Evolutionary conservation across 2,329 filamentous ascomycete species (phyloP), one percentile per base, ranked within the genome.

Genomic region (Botrytis fabae): DNA sequence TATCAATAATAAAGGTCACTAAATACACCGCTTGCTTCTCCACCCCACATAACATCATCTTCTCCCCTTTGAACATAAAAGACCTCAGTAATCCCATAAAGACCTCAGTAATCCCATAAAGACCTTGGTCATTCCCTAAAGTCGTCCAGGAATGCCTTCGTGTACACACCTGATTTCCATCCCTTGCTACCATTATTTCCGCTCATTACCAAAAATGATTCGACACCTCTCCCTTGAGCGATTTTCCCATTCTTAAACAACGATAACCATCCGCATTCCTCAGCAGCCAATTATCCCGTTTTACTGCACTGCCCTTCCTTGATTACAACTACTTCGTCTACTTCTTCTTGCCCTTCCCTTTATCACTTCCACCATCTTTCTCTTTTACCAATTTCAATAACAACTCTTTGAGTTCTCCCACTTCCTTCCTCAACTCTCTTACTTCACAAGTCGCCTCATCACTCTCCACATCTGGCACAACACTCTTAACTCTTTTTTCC

Each of bases 381-480:
- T 73, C 75, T 63, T 76, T 70, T 4, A 79, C 54, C 48, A 80
- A 70, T 69, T 75, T 72, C 72, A 76, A 22, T 57, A 81, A 38
- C 70, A 81, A 71, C 57, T 76, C 79, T 81, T 87, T 90, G 74
- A 92, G 80, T 77, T 88, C 85, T 20, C 86, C 84, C 14, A 91
- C 84, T 78, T 92, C 90, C 12, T 82, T 83, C 71, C 86, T 86
- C 76, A 92, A 82, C 80, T 87, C 86, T 77, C 83, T 84, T 42
- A 91, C 84, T 81, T 97, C 94, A 38, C 92, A 75, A n/a, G 93
- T 89, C 1, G 92, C 90, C 18, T 87, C 88, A 75, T 98, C 94
- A 46, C 91, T 88, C 78, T 94, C 92, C 7, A 98, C 88, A 81
- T 98, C 94, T 0, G 94, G 92, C 81, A 90, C 93, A 35, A 89